These are phyloP conservation scores for Aspergillus carlsbadensis DNA, from an alignment of 495 filamentous ascomycete genomes.

Conservation along the genomic window DNA sequence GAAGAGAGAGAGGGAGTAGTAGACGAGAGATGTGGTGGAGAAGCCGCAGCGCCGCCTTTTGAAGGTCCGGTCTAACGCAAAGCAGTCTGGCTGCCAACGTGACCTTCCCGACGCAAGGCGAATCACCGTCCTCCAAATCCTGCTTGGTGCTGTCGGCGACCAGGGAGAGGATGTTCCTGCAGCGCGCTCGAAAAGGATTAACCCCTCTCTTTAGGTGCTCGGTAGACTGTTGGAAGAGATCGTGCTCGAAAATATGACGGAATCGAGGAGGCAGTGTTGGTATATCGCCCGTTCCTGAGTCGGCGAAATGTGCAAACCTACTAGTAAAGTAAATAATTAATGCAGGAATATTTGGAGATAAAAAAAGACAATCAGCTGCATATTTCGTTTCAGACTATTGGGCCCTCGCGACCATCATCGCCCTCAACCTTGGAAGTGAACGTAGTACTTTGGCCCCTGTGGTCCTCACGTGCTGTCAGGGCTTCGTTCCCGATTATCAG, in stretches of 20 bases:
- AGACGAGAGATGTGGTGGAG: conserved; percentile 39
- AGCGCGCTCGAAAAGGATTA: conserved; percentile 3
- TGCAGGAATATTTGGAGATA: background rate
- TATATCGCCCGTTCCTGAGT: background rate
- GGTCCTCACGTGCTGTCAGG: conserved; percentile 15
- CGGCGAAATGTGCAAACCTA: background rate
- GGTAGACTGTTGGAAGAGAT: background rate
- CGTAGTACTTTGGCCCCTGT: background rate
- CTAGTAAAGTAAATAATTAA: too few relatives aligned
- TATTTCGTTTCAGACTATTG: background rate
- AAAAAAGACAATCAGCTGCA: background rate
- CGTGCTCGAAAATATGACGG: background rate
- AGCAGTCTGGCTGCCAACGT: conserved; percentile 41
- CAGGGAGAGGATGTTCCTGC: conserved; percentile 3
- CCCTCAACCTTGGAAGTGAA: background rate
- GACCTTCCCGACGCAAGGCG: conserved; percentile 27
- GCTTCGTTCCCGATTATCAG: background rate
- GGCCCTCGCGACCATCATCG: background rate
- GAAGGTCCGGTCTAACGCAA: conserved; percentile 48
- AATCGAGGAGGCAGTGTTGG: background rate
- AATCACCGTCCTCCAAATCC: conserved; percentile 24
- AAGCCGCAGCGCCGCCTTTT: conserved; percentile 42
- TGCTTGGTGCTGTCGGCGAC: background rate
- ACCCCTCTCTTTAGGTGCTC: background rate
- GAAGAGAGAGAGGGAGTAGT: conserved; percentile 29